Percentiles rank a stretch among this genome's conserved stretches.
phyloP scores from a whole-genome alignment of 2,329 filamentous ascomycete species.

The Dactylellina leptospora region DNA sequence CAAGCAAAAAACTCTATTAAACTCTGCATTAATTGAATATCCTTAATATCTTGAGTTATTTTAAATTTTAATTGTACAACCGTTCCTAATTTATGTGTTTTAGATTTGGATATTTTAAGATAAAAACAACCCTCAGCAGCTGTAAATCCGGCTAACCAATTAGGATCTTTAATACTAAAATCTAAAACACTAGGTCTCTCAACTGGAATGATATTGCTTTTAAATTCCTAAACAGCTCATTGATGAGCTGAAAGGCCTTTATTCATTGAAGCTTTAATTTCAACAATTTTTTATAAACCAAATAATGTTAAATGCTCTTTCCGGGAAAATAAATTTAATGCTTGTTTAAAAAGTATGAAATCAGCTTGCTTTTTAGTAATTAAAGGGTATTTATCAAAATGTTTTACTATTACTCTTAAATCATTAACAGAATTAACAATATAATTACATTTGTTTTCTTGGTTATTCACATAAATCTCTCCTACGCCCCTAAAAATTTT shows the following conservation, averaged over 20 bases:
- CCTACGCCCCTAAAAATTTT: slow-evolving; percentile 13
- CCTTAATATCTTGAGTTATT: too few species aligned
- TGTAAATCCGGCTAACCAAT: slow-evolving; percentile 18
- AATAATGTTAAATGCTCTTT: slow-evolving; percentile 27
- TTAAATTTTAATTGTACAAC: too few species aligned
- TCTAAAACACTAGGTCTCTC: slow-evolving; percentile 12
- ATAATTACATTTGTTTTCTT: slow-evolving; percentile 54
- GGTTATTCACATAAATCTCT: slow-evolving; percentile 14
- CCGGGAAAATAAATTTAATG: slow-evolving; percentile 17
- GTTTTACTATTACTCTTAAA: slow-evolving; percentile 51
- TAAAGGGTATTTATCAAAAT: slow-evolving; percentile 34
- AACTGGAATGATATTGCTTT: slow-evolving; percentile 3
- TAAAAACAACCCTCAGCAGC: slow-evolving; percentile 21
- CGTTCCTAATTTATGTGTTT: too few species aligned
- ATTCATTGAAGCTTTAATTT: slow-evolving; percentile 31
- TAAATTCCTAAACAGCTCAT: slow-evolving; percentile 8
- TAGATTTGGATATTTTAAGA: slow-evolving; percentile 42
- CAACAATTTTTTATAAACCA: slow-evolving; percentile 15
- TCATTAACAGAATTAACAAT: slow-evolving; percentile 54
- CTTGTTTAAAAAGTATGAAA: slow-evolving; percentile 27
- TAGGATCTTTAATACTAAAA: slow-evolving; percentile 23
- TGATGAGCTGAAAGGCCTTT: slow-evolving; percentile 13
- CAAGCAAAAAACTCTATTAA: too few species aligned
- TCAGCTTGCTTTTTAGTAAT: slow-evolving; percentile 36
- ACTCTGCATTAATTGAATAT: too few species aligned